These are phyloP conservation scores for Tricholoma flavovirens DNA, from an alignment of 768 basidiomycete species.

Conservation along the genomic window DNA sequence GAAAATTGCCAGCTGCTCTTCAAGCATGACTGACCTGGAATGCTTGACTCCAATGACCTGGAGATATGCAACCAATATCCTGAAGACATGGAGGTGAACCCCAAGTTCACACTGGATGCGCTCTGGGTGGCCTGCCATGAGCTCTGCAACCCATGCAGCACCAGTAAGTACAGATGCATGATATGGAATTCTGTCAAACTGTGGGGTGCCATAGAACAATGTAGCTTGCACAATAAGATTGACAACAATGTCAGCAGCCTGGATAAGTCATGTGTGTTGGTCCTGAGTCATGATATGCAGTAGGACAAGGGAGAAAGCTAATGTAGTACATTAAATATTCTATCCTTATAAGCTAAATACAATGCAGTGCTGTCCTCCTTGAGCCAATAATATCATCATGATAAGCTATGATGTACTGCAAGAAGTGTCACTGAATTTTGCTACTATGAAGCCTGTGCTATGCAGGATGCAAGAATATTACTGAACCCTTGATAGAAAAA, in stretches of 20 bases:
- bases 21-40: not conserved
- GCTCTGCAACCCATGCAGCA: too few species aligned
- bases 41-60: not conserved
- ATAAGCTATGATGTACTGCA: not conserved
- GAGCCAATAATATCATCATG: not conserved
- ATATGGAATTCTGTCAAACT: too few species aligned
- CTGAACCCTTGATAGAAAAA: too few species aligned
- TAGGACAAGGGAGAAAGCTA: too few species aligned
- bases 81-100: slow-evolving; percentile 4
- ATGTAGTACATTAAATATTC: not conserved
- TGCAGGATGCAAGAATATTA: too few species aligned
- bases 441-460: not conserved
- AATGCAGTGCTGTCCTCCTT: not conserved
- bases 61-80: not conserved
- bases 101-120: too few species aligned
- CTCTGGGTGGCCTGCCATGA: too few species aligned
- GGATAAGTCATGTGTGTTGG: not conserved
- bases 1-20: too few species aligned
- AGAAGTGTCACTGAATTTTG: not conserved
- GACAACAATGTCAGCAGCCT: too few species aligned
- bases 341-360: not conserved
- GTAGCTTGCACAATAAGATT: not conserved
- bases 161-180: slow-evolving; percentile 5
- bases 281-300: too few species aligned
- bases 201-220: too few species aligned